Conservation (phyloP, 1,284 basidiomycete species). For the Marasmius sp. region DNA sequence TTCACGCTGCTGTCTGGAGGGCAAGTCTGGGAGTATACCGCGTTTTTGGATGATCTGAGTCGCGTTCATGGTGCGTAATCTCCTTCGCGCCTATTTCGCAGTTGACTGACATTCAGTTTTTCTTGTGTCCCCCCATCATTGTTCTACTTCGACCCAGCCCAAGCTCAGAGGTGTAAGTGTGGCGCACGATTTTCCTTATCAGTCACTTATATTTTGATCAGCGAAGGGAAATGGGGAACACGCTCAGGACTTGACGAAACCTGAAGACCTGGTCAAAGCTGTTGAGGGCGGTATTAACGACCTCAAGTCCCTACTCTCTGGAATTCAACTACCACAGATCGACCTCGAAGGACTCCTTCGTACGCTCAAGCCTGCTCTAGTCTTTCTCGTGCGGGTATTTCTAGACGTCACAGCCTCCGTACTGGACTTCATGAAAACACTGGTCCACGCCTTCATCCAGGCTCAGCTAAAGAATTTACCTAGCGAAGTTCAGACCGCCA, state of each 20-base stretch:
- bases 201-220: too few species aligned
- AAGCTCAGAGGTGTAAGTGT: too few species aligned
- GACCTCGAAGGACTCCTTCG: too few species aligned
- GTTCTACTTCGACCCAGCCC: background rate
- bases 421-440: background rate
- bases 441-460: background rate
- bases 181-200: too few species aligned
- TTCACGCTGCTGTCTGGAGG: background rate
- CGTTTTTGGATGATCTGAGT: background rate
- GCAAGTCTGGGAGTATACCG: background rate
- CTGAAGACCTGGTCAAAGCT: too few species aligned
- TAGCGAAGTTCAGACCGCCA: background rate
- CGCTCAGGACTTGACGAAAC: too few species aligned
- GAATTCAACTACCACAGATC: too few species aligned
- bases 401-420: background rate
- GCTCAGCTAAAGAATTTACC: background rate
- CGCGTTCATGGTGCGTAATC: background rate
- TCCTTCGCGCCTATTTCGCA: background rate
- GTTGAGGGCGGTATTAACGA: too few species aligned
- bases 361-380: too few species aligned
- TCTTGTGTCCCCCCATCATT: background rate
- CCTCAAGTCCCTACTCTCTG: too few species aligned
- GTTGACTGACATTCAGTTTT: background rate
- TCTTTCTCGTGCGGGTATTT: background rate
- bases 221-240: too few species aligned